phyloP scores from a whole-genome alignment of 2,329 filamentous ascomycete genomes.

The Rhynchosporium secalis region DNA sequence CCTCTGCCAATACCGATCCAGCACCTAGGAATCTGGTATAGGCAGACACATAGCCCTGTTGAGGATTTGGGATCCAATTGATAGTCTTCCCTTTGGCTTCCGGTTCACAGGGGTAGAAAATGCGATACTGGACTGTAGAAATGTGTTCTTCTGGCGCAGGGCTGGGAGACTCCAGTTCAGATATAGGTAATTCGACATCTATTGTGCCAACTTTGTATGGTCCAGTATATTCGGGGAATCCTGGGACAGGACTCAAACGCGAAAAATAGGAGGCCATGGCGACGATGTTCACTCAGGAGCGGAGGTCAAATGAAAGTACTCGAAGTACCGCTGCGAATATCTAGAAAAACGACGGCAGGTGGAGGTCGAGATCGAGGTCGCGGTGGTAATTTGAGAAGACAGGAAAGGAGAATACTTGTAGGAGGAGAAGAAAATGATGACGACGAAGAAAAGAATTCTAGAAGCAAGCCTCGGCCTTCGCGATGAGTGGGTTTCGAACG shows the following conservation, averaged over 20 bases:
- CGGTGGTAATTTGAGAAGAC: not conserved
- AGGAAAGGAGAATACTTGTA: not conserved
- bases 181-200: constrained; percentile 76
- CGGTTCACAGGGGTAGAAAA: constrained; percentile 73
- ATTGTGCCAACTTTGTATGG: constrained; percentile 77
- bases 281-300: not conserved
- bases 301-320: not conserved
- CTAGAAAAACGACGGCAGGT: not conserved
- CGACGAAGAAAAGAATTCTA: constrained; percentile 3
- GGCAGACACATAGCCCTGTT: constrained; percentile 70
- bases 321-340: no score
- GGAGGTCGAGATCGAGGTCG: not conserved
- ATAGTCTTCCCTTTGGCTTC: constrained; percentile 53
- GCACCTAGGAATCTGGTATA: constrained; percentile 77
- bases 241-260: constrained; percentile 65
- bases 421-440: not conserved
- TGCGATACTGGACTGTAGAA: constrained; percentile 73
- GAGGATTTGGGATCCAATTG: constrained; percentile 76
- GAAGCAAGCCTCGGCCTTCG: constrained; percentile 4
- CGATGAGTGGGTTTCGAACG: not conserved
- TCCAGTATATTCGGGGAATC: constrained; percentile 74
- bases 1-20: constrained; percentile 55
- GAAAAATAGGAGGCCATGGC: constrained; percentile 42
- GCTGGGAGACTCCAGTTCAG: constrained; percentile 56
- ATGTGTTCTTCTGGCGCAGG: constrained; percentile 57